These are phyloP conservation scores for Auricularia sp. DNA, from an alignment of 768 basidiomycete genomes.

Conservation along the genomic window DNA sequence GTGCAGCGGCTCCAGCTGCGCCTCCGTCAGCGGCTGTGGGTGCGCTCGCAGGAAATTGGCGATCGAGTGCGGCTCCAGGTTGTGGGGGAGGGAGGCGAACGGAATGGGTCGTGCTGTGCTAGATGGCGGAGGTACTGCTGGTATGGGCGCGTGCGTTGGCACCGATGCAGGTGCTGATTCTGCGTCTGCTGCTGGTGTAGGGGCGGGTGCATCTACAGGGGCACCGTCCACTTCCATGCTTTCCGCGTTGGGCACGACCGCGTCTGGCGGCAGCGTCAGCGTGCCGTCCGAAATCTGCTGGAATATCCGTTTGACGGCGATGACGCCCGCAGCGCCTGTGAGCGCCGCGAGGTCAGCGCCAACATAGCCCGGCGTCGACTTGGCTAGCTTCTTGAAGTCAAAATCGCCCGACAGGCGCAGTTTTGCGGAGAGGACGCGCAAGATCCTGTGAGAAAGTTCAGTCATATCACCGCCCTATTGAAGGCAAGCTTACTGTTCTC, in stretches of 20 bases:
- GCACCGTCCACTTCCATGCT: constrained; percentile 35
- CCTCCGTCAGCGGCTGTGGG: constrained; percentile 63
- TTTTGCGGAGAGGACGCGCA: constrained; percentile 75
- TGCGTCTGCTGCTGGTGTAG: background rate
- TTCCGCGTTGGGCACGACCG: constrained; percentile 21
- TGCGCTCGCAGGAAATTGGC: constrained; percentile 84
- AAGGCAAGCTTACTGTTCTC: constrained; percentile 60
- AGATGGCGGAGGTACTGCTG: background rate
- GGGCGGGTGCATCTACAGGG: constrained; percentile 4
- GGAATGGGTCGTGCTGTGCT: constrained; percentile 10
- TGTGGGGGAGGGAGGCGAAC: constrained; percentile 28
- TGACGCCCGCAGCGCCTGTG: constrained; percentile 87
- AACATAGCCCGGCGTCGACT: constrained; percentile 93
- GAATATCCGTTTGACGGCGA: constrained; percentile 95
- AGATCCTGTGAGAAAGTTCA: constrained; percentile 47
- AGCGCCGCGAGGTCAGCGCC: constrained; percentile 89
- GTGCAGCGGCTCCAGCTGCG: constrained; percentile 70
- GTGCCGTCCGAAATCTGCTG: constrained; percentile 58
- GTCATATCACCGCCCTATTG: background rate
- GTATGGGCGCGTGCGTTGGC: background rate
- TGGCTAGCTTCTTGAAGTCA: constrained; percentile 75
- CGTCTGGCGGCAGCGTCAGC: constrained; percentile 37
- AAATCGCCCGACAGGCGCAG: constrained; percentile 82
- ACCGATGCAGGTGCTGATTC: no score
- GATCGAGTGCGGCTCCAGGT: constrained; percentile 57